phyloP scores from a whole-genome alignment of 1,284 basidiomycete genomes.

The Puccinia polysora region DNA sequence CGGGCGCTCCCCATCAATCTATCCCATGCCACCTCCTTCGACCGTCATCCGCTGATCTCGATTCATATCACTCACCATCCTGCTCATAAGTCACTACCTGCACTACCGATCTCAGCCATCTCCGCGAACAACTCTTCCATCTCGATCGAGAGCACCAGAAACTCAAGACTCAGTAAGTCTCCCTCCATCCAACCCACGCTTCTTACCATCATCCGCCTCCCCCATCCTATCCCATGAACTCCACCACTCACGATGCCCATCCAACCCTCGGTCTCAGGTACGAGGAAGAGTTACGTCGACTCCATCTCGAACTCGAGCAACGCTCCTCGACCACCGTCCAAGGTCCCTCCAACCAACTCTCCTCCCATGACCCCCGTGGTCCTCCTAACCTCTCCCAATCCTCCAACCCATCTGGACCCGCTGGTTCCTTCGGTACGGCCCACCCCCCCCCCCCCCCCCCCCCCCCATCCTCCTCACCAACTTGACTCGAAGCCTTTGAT shows the following conservation, averaged over 20 bases:
- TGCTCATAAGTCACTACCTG: conserved; percentile 20
- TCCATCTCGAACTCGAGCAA: conserved; percentile 35
- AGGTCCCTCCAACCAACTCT: neutral
- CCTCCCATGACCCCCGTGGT: conserved; percentile 13
- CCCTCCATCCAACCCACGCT: neutral
- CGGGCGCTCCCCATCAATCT: too few relatives aligned
- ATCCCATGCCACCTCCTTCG: too few relatives aligned
- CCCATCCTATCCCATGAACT: too few relatives aligned
- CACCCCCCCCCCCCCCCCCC: neutral
- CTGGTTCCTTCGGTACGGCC: neutral
- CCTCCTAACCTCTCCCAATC: conserved; percentile 17
- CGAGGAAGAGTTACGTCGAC: conserved; percentile 39
- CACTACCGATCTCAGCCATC: conserved; percentile 25
- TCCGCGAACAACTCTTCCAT: conserved; percentile 33
- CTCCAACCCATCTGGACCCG: neutral
- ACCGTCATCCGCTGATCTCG: too few relatives aligned
- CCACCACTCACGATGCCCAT: too few relatives aligned
- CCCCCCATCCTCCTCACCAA: neutral
- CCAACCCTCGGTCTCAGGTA: conserved; percentile 12
- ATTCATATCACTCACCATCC: too few relatives aligned
- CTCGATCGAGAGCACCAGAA: conserved; percentile 41
- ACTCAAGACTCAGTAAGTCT: conserved; percentile 38
- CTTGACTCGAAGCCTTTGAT: too few relatives aligned
- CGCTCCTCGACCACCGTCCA: conserved; percentile 5
- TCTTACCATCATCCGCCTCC: neutral